phyloP scores from a whole-genome alignment of 805 yeast species.

The Metschnikowia peoriensis region DNA sequence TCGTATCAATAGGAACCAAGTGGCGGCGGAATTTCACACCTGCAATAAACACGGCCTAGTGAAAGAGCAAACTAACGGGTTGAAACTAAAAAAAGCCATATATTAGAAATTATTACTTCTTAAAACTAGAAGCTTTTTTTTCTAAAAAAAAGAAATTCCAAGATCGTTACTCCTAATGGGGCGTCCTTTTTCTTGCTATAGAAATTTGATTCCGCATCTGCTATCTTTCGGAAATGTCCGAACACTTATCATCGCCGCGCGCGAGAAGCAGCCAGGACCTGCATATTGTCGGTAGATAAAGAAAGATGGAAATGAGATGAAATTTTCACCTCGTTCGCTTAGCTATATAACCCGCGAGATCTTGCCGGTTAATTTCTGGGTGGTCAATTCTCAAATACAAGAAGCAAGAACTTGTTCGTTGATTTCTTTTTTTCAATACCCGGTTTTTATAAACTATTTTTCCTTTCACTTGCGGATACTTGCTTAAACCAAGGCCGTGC shows the following conservation, averaged over 20 bases:
- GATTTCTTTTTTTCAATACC: no score
- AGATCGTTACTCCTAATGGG: neutral
- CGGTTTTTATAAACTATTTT: no score
- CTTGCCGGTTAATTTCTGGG: neutral
- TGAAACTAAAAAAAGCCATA: neutral
- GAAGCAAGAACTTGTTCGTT: neutral
- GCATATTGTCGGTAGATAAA: constrained; percentile 1
- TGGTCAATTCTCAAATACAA: neutral
- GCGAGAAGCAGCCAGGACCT: neutral
- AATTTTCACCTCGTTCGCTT: constrained; percentile 4
- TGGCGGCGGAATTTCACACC: neutral
- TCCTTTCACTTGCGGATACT: neutral
- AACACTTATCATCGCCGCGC: constrained; percentile 1
- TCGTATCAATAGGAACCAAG: neutral
- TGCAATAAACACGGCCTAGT: neutral
- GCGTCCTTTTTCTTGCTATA: neutral
- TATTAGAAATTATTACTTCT: neutral
- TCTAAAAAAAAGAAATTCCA: neutral
- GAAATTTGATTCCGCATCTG: neutral
- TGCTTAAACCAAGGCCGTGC: no score
- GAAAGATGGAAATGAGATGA: neutral
- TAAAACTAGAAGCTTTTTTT: no score
- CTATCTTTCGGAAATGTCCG: constrained; percentile 2
- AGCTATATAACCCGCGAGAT: constrained; percentile 1
- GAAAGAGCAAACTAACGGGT: neutral